These are phyloP conservation scores for Terfezia claveryi DNA, from an alignment of 495 filamentous ascomycete genomes.

Conservation along the genomic window DNA sequence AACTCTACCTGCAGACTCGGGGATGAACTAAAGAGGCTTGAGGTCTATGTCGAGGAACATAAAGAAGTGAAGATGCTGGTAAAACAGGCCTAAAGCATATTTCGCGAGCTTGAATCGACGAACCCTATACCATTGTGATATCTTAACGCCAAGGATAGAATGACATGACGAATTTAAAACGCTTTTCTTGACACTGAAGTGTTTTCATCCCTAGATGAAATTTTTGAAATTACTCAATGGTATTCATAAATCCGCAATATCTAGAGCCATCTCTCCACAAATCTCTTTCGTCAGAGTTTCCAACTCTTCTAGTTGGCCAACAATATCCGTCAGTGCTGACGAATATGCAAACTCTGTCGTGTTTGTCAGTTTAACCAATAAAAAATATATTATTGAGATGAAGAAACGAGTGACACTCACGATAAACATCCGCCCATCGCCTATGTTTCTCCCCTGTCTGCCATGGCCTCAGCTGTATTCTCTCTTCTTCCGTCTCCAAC, in stretches of 20 bases:
- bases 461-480: constrained; percentile 1
- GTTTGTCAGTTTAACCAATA: not conserved
- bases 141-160: no score
- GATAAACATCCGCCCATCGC: constrained; percentile 29
- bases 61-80: constrained; percentile 45
- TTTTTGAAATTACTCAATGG: no score
- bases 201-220: no score
- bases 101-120: no score
- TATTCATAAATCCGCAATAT: constrained; percentile 8
- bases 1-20: constrained; percentile 25
- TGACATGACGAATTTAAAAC: no score
- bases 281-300: constrained; percentile 33
- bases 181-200: no score
- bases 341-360: constrained; percentile 25
- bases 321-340: constrained; percentile 34
- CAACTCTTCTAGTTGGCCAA: constrained; percentile 30
- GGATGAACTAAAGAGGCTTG: constrained; percentile 59
- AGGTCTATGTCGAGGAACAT: constrained; percentile 52
- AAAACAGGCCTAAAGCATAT: constrained; percentile 22
- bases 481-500: constrained; percentile 20
- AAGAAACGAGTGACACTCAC: constrained; percentile 1
- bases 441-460: constrained; percentile 8
- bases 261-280: constrained; percentile 30
- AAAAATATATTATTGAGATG: not conserved
- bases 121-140: no score